A percentile compares a stretch with the other conserved stretches of the same genome.
Conservation (phyloP, 129 eudicot genomes). For the Arctium minus region DNA sequence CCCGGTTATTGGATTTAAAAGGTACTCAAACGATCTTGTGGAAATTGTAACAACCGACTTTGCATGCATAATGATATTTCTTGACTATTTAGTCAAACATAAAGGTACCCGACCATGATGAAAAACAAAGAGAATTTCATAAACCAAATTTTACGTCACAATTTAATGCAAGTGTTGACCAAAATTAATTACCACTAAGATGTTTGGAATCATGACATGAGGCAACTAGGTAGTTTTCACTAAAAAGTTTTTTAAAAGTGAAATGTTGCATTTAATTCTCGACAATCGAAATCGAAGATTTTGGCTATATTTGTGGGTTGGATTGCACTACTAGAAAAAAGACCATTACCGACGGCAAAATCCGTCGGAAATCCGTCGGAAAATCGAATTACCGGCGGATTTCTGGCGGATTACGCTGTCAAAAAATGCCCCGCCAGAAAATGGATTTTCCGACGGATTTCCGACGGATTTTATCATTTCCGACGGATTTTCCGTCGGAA, state of each 20-base stretch:
- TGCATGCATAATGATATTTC: neutral
- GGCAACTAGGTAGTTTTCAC: neutral
- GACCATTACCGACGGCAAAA: too few relatives aligned
- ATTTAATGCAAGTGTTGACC: neutral
- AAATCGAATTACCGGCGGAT: too few relatives aligned
- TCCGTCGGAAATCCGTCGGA: too few relatives aligned
- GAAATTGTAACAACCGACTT: neutral
- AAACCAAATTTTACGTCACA: neutral
- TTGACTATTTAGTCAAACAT: neutral
- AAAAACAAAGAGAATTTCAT: neutral
- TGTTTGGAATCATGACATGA: neutral
- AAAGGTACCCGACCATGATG: neutral
- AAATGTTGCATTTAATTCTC: neutral
- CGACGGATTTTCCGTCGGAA: too few relatives aligned
- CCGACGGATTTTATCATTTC: too few relatives aligned
- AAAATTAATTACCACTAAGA: neutral
- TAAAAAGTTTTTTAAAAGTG: neutral
- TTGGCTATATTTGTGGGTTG: neutral
- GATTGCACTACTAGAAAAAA: too few relatives aligned
- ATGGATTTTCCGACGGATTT: too few relatives aligned
- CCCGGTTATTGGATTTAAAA: constrained; percentile 80
- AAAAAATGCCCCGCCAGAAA: too few relatives aligned
- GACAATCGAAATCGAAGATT: neutral
- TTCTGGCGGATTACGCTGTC: too few relatives aligned
- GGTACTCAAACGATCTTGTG: constrained; percentile 37